phyloP scores from a whole-genome alignment of 345 rosid genomes.

The Alliaria petiolata region DNA sequence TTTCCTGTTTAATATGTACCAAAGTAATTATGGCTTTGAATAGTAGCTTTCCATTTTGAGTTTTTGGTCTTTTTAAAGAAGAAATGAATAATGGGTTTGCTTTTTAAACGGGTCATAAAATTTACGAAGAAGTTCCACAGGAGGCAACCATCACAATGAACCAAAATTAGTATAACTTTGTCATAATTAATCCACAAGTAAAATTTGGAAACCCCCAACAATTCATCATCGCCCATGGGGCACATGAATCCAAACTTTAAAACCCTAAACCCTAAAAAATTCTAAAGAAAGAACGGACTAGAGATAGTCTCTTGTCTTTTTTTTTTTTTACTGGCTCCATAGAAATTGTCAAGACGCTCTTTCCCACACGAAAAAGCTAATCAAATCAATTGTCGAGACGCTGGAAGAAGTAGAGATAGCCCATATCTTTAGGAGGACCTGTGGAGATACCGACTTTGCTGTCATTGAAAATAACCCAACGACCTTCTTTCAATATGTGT shows the following conservation, averaged over 20 bases:
- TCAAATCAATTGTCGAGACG: slow-evolving; percentile 53
- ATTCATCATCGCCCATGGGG: neutral
- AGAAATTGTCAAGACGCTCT: too few relatives aligned
- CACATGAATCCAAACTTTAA: neutral
- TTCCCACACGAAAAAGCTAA: neutral
- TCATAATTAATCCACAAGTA: neutral
- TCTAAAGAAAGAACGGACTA: neutral
- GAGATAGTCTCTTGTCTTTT: neutral
- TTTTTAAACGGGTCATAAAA: neutral
- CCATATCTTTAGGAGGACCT: slow-evolving; percentile 95
- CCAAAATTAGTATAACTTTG: neutral
- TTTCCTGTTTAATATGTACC: too few relatives aligned
- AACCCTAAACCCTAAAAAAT: slow-evolving; percentile 12
- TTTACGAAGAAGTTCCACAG: neutral
- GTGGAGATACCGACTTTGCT: slow-evolving; percentile 82
- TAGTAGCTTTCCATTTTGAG: neutral
- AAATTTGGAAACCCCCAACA: neutral
- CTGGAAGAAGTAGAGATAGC: slow-evolving; percentile 92
- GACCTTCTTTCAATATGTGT: slow-evolving; percentile 78
- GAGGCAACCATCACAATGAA: neutral
- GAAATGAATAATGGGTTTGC: neutral
- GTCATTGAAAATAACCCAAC: slow-evolving; percentile 94
- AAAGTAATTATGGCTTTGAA: too few relatives aligned
- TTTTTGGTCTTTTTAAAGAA: neutral
- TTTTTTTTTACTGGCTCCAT: neutral